phyloP scores from a whole-genome alignment of 768 basidiomycete species.

The Megacollybia marginata region DNA sequence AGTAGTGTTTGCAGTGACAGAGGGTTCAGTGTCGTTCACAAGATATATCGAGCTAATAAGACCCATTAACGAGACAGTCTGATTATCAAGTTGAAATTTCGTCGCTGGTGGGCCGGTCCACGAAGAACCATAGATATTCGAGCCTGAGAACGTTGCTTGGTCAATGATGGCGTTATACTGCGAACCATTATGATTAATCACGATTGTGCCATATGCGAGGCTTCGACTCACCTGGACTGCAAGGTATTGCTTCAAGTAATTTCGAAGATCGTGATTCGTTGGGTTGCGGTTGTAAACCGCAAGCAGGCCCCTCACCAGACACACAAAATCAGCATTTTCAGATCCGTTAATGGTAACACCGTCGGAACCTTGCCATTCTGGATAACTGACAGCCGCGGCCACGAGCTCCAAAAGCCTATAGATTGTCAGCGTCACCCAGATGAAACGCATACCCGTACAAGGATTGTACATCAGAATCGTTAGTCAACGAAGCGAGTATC shows the following conservation, averaged over 20 bases:
- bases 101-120: neutral
- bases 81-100: no score
- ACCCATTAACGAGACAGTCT: no score
- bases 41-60: neutral
- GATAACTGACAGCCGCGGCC: neutral
- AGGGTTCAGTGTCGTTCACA: neutral
- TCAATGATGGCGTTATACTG: constrained; percentile 3
- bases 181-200: neutral
- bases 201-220: neutral
- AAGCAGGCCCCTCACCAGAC: constrained; percentile 2
- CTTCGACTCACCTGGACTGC: no score
- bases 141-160: neutral
- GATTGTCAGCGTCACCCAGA: no score
- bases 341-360: neutral
- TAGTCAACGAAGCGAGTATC: no score
- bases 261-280: constrained; percentile 1
- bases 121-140: neutral
- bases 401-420: neutral
- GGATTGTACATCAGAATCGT: no score
- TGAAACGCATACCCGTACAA: constrained; percentile 1
- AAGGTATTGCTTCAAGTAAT: constrained; percentile 3
- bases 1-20: neutral
- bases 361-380: no score
- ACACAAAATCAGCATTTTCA: neutral
- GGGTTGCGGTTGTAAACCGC: no score